These are phyloP conservation scores for Suillus discolor DNA, from an alignment of 768 basidiomycete genomes.

Conservation along the genomic window DNA sequence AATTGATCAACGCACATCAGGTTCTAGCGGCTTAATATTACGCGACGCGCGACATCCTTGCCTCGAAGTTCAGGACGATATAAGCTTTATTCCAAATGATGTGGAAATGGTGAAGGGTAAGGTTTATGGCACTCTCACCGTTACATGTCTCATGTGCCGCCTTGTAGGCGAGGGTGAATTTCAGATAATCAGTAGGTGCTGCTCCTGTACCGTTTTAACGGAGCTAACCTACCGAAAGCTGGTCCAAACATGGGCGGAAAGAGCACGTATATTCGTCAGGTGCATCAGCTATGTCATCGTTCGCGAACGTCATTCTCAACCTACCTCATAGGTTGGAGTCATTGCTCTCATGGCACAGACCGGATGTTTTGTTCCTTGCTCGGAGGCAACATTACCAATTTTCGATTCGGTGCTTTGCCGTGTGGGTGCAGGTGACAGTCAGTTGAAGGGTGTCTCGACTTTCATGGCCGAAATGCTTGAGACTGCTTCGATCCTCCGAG, in stretches of 20 bases:
- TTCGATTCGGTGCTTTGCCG: slow-evolving; percentile 96
- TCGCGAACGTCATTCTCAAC: not conserved
- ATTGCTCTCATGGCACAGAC: slow-evolving; percentile 95
- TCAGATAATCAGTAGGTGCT: slow-evolving; percentile 81
- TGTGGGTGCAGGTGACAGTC: slow-evolving; percentile 97
- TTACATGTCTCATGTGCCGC: not conserved
- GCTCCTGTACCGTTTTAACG: not conserved
- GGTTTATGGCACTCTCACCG: slow-evolving; percentile 15
- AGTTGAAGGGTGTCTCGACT: slow-evolving; percentile 96
- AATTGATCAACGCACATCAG: slow-evolving; percentile 40
- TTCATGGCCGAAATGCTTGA: slow-evolving; percentile 99
- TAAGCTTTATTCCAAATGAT: slow-evolving; percentile 95
- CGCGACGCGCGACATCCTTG: slow-evolving; percentile 94
- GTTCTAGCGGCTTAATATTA: slow-evolving; percentile 78
- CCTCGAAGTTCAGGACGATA: slow-evolving; percentile 93
- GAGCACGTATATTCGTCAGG: slow-evolving; percentile 94
- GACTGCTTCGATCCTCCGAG: slow-evolving; percentile 91
- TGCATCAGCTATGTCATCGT: slow-evolving; percentile 22
- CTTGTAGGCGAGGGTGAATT: slow-evolving; percentile 81
- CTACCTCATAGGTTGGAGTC: slow-evolving; percentile 74
- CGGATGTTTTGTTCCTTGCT: slow-evolving; percentile 94
- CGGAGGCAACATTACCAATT: slow-evolving; percentile 82
- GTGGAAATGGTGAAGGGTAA: slow-evolving; percentile 90
- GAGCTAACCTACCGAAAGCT: slow-evolving; percentile 44
- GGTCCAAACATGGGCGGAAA: slow-evolving; percentile 99